phyloP scores from a whole-genome alignment of 305 asterid genomes.

The Fraxinus angustifolia region DNA sequence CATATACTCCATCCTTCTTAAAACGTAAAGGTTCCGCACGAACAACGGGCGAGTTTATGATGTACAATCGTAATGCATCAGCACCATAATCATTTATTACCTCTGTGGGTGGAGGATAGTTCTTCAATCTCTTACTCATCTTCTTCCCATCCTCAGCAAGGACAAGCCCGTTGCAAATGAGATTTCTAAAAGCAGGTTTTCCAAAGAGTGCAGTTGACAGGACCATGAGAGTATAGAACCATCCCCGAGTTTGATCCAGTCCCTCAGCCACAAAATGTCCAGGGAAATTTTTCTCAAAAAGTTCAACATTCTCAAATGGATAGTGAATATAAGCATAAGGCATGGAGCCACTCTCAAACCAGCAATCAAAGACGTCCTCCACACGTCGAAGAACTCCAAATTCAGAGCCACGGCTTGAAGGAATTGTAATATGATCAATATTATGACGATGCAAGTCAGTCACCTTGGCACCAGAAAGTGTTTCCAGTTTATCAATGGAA shows the following conservation, averaged over 20 bases:
- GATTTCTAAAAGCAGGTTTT: slow-evolving; percentile 93
- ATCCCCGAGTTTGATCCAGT: slow-evolving; percentile 96
- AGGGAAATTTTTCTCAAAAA: slow-evolving; percentile 87
- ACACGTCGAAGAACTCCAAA: slow-evolving; percentile 84
- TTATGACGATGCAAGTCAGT: slow-evolving; percentile 92
- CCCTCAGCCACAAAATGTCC: slow-evolving; percentile 99
- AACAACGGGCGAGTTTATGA: slow-evolving; percentile 95
- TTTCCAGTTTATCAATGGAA: slow-evolving; percentile 76
- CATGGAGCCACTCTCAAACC: slow-evolving; percentile 99
- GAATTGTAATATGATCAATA: slow-evolving; percentile 90
- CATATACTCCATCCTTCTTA: slow-evolving; percentile 84
- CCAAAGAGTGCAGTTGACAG: slow-evolving; percentile 90
- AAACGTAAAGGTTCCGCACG: slow-evolving; percentile 97
- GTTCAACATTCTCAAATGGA: slow-evolving; percentile 87
- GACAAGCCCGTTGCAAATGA: slow-evolving; percentile 95
- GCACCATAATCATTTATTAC: slow-evolving; percentile 94
- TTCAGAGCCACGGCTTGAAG: slow-evolving; percentile 76
- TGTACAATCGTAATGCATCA: slow-evolving; percentile 85
- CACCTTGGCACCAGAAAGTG: slow-evolving; percentile 73
- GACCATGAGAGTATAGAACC: slow-evolving; percentile 99
- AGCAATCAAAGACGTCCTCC: slow-evolving; percentile 96
- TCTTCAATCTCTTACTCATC: slow-evolving; percentile 92
- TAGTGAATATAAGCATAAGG: slow-evolving; percentile 96
- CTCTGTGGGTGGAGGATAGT: slow-evolving; percentile 88
- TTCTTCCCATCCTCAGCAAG: slow-evolving; percentile 97